Evolutionary conservation across 495 filamentous ascomycete species (phyloP).

Genomic region (Pseudomonodictys pantanalensis): DNA sequence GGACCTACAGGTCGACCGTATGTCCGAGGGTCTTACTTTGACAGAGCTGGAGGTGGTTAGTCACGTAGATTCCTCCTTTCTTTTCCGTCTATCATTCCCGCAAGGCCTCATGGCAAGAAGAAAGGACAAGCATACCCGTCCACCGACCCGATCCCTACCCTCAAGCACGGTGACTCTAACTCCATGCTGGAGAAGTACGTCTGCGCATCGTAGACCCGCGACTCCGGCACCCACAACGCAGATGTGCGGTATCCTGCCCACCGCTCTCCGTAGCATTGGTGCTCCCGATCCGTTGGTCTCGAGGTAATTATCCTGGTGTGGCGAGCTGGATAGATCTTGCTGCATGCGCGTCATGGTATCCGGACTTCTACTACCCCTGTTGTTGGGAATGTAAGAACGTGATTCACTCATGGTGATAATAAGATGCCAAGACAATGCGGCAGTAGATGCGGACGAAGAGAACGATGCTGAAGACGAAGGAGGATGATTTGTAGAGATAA

Average conservation of each 20-base stretch:
- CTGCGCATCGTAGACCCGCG: slow-evolving; percentile 82
- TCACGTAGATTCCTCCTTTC: slow-evolving; percentile 5
- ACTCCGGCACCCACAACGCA: slow-evolving; percentile 84
- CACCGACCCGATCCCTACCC: slow-evolving; percentile 77
- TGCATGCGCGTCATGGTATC: slow-evolving; percentile 26
- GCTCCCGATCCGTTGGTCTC: slow-evolving; percentile 15
- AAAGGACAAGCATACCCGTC: slow-evolving; percentile 57
- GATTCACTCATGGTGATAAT: slow-evolving; percentile 13
- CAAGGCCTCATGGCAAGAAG: too few relatives aligned
- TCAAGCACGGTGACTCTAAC: slow-evolving; percentile 83
- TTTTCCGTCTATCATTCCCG: too few relatives aligned
- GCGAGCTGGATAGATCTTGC: slow-evolving; percentile 25
- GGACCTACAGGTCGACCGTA: slow-evolving; percentile 52
- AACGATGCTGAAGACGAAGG: background rate
- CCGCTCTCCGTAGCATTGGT: slow-evolving; percentile 18
- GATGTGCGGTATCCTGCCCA: slow-evolving; percentile 49
- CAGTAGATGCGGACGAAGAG: background rate
- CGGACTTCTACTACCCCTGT: background rate
- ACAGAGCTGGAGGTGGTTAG: slow-evolving; percentile 26
- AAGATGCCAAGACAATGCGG: background rate
- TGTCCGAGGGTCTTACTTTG: slow-evolving; percentile 40
- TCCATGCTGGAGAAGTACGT: slow-evolving; percentile 73
- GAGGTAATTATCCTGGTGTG: slow-evolving; percentile 24
- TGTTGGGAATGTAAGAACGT: slow-evolving; percentile 20
- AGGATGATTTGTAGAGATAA: background rate